Evolutionary conservation across 192 early-diverging fungal genomes (phyloP), one percentile per base, ranked within the genome.

Genomic region (Coemansia sp.): DNA sequence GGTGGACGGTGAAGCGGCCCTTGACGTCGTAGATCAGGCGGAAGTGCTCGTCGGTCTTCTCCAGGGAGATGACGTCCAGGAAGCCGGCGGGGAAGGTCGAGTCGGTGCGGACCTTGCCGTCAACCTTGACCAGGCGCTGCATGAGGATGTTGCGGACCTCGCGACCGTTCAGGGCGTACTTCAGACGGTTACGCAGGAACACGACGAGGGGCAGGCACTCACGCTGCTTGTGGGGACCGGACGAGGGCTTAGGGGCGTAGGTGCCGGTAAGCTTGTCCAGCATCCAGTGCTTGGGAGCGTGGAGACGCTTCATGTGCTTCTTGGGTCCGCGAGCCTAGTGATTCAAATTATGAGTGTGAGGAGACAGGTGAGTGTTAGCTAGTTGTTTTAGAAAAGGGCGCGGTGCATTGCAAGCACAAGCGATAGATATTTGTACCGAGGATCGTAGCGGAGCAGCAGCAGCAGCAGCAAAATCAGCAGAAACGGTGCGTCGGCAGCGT

Each of bases 271-370:
- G 88, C 81, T 99, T 99, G 93, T 98, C 95, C 69, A 99, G 86
- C 94, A 99, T 96, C 97, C 97, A 99, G 87, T 98, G 94, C 86
- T 93, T 93, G 80, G 97, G 97, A 38, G 97, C 93, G 69, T 80
- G 81, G 59, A 98, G 87, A 64, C 97, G 93, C 91, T 99, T 99
- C 87, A 99, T 84, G 81, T 99, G 97, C 87, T 99, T 97, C 85
- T 93, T 95, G 52, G 92, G 94, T 80, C 97, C 97, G 66, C 97
- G 91, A 64, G 66, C 59, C 72, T 76, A 74, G 7, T 6, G 11
- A 32, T 5, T 5, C 11, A 11, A 32, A 11, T 8, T 8, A 32
- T 32, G 30, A 11, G 30, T 32, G 30, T 46, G 2, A 55, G 37
- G 38, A 29, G 24, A 28, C 32, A 35, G 10, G 11, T n/a, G 20